phyloP scores from a whole-genome alignment of 148 eudicot species.

The Suaeda aralocaspica region DNA sequence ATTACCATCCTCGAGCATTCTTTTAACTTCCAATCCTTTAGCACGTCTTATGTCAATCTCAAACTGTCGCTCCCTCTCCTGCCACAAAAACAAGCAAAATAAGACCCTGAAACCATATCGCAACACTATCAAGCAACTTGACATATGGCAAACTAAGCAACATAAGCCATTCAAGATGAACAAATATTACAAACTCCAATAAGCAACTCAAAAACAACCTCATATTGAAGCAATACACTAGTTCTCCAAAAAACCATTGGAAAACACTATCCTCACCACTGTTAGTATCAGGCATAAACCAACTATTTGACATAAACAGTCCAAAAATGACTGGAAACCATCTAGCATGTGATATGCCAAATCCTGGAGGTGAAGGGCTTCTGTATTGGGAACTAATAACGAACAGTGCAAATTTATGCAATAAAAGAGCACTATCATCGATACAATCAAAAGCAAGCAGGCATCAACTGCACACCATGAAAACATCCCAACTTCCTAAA shows the following conservation, averaged over 20 bases:
- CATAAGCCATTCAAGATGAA: neutral
- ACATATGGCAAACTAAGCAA: neutral
- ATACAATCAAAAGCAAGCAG: neutral
- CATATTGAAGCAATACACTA: neutral
- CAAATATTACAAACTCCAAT: neutral
- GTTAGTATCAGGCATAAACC: neutral
- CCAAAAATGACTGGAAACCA: neutral
- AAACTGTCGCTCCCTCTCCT: conserved; percentile 94
- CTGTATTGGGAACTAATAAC: too few species aligned
- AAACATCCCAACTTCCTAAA: neutral
- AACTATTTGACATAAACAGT: neutral
- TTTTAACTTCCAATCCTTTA: conserved; percentile 85
- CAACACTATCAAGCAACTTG: neutral
- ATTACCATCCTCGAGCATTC: conserved; percentile 94
- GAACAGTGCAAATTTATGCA: neutral
- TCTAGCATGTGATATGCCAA: neutral
- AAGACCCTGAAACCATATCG: neutral
- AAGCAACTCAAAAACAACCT: neutral
- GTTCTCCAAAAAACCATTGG: neutral
- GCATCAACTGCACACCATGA: neutral
- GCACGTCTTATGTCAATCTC: conserved; percentile 81
- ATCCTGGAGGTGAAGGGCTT: neutral
- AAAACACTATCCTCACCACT: neutral
- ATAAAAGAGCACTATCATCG: neutral
- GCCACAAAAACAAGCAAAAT: conserved; percentile 22